Evolutionary conservation across 2,329 filamentous ascomycete genomes (phyloP), one percentile per base, ranked within the genome.

Genomic region (Beauveria brongniartii): DNA sequence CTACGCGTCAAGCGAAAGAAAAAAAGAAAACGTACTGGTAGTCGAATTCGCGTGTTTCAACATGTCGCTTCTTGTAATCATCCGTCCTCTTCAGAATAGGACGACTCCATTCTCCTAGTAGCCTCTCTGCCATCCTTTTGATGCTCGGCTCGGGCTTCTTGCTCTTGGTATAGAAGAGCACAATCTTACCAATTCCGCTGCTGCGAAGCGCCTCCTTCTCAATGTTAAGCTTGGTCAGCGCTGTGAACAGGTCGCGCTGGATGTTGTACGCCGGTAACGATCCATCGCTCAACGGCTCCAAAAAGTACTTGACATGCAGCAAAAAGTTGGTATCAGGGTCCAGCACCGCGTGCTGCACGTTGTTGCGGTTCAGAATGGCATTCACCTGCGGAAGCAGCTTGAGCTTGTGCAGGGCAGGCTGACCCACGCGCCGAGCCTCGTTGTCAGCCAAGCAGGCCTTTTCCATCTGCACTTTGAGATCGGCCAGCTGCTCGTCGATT

Each of bases 251-350:
- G 72, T 97, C 92, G 64, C 92, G 91, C 77, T 99, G 94, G 66
- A 99, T 97, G 71, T 94, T 94, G 77, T 97, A 99, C 34, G 94
- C 93, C 0, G 94, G 94, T 55, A 99, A 82, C 63, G 91, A 93
- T 61, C 93, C 94, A 71, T 97, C 93, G 68, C 93, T 92, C 51
- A 97, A 82, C 1, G 94, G 94, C 72, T 99, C 94, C 24, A 99
- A 83, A 81, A 97, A 97, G 82, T 96, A 97, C 71, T 93, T 92
- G 69, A 99, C 91, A 16, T 92, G 90, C 74, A 96, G 91, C 44
- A 99, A 79, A 64, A 99, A 89, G 77, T 97, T 97, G 70, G 89
- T 95, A 70, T 99, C 94, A 0, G 93, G 93, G 67, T 97, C 93
- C 46, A 97, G 86, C 55, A 97, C 87, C 34, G 90, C 89, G 67